Evolutionary conservation across 2,329 filamentous ascomycete genomes (phyloP), one percentile per base, ranked within the genome.

Genomic region (Pseudogymnoascus sp.): DNA sequence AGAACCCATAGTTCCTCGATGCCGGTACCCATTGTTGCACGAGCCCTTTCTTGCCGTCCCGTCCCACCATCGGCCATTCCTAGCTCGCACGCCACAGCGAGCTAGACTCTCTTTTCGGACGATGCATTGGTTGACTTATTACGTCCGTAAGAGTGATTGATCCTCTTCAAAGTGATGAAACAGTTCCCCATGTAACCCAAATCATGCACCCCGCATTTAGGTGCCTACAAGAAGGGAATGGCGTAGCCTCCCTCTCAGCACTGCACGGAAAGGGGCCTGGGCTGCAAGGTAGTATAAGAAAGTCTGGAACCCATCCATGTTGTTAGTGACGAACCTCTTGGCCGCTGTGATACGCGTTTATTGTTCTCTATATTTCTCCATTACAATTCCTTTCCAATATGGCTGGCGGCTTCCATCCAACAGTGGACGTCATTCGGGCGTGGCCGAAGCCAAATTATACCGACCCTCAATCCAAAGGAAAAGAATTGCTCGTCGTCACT

Each of bases 401-500:
- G 50, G 29, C 50, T 33, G 50, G 50, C 50, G 50, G 50, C 14
- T 56, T 56, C 50, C 50, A 56, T 33, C 50, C 50, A 13, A 19
- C 50, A 19, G 19, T 7, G 6, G 50, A 56, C 3, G 50, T 7
- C 8, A 13, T 56, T 19, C 29, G 19, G 50, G n/a, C 26, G n/a
- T 56, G 50, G 50, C 50, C 50, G n/a, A 56, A 56, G 50, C 29
- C 50, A 33, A 56, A 56, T 33, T 56, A 56, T 56, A 13, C 21
- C 29, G 29, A 56, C n/a, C 50, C 50, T 56, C 26, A 56, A 56
- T 21, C 50, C 4, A 56, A 56, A 56, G 50, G 50, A 8, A 56
- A 56, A 13, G 4, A 56, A 11, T 56, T 56, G 16, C 29, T 56
- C 10, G n/a, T 56, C 10, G 29, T 56, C 16, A 56, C 50, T 31